Evolutionary conservation across 208 protist genomes (phyloP), one percentile per base, ranked within the genome.

Genomic region (Strigomonas galati): DNA sequence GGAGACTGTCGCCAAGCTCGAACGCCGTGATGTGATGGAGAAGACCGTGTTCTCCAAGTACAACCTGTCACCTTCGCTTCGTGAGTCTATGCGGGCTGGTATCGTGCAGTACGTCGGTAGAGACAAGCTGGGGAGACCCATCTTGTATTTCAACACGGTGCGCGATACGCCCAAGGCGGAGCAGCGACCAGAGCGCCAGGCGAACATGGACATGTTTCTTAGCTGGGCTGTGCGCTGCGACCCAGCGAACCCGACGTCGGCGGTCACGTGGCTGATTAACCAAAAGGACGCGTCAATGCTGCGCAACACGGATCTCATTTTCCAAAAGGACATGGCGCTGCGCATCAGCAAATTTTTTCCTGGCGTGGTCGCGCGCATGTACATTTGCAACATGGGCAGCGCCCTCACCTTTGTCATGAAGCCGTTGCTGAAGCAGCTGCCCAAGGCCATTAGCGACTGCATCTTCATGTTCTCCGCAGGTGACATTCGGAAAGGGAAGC

Each of bases 291-390:
- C 86, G 2, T 84, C 75, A 14, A 69, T 92, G 76, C 55, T 79
- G 74, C 71, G 66, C 48, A 92, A 92, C 74, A 78, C 79, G 14
- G 86, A 92, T 64, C 62, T 92, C 15, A 78, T 78, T 30, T 86
- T 90, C 56, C 86, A 92, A 49, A 85, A 78, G 35, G 81, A 89
- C 44, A 84, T 92, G 71, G 86, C 86, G 10, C 63, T 92, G 15
- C 82, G 86, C 32, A 81, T 89, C 28, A 79, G 75, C 60, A 92
- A 92, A 61, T 92, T 85, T 69, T 92, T 78, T 44, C 86, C 86
- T 17, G 83, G 83, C 23, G 69, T 73, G 15, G 63, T 92, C 4
- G 76, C 65, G 19, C 69, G 72, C 52, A 83, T 92, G 53, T 84
- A 86, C 63, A 65, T 92, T 9, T 89, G 83, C 65, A 87, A 90